Percentiles rank a stretch among this genome's conserved stretches.
phyloP scores from a whole-genome alignment of 306 rosid genomes.

The Canavalia ensiformis region DNA sequence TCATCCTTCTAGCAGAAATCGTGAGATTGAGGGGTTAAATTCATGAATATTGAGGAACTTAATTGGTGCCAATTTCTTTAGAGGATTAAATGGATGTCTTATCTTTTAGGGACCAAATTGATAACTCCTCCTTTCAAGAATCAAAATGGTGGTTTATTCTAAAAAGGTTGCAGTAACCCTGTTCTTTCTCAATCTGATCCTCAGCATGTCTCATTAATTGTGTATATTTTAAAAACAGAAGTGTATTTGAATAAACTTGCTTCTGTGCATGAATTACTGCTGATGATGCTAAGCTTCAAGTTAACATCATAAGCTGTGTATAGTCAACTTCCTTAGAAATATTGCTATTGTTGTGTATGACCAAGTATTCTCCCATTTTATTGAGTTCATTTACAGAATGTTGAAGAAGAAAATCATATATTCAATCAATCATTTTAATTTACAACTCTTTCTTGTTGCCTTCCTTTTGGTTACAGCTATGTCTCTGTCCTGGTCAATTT shows the following conservation, averaged over 20 bases:
- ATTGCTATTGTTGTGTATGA: background rate
- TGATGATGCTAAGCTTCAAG: conserved; percentile 22
- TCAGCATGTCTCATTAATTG: conserved; percentile 21
- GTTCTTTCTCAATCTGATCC: conserved; percentile 23
- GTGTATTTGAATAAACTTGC: conserved; percentile 16
- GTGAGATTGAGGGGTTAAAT: background rate
- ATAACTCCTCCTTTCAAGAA: background rate
- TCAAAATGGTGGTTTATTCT: background rate
- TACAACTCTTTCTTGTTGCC: conserved; percentile 9
- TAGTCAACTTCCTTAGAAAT: conserved; percentile 11
- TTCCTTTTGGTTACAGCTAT: conserved; percentile 1
- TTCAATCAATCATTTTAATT: conserved; percentile 7
- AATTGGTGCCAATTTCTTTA: background rate
- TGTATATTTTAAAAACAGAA: conserved; percentile 22
- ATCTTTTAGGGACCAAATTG: conserved; percentile 1
- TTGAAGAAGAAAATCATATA: conserved; percentile 27
- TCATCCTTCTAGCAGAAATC: background rate
- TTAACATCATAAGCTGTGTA: background rate
- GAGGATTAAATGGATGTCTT: background rate
- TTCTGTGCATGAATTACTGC: conserved; percentile 2
- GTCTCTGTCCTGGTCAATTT: conserved; percentile 17
- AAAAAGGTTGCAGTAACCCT: background rate
- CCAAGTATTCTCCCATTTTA: background rate
- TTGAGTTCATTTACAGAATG: background rate
- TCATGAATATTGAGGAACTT: background rate